phyloP scores from a whole-genome alignment of 2,329 filamentous ascomycete genomes.

The Zasmidium citrigriseum region DNA sequence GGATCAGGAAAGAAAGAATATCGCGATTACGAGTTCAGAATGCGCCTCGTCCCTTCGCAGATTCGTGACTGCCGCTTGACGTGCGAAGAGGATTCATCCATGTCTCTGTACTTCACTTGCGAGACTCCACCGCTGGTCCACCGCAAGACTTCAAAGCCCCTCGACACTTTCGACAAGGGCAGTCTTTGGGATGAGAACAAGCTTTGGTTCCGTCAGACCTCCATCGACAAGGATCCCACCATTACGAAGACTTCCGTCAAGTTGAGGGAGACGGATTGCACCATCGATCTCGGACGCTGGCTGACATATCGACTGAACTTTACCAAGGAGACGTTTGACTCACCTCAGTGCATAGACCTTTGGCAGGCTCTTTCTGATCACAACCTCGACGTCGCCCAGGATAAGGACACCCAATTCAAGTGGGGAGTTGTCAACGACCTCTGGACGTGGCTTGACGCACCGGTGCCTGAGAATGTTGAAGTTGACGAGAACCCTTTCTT shows the following conservation, averaged over 20 bases:
- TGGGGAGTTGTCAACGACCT: conserved; percentile 5
- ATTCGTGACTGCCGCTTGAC: conserved; percentile 17
- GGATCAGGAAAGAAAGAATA: background rate
- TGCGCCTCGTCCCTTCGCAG: conserved; percentile 27
- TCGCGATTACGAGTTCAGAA: conserved; percentile 17
- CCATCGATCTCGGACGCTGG: conserved; percentile 66
- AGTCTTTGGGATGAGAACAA: conserved; percentile 57
- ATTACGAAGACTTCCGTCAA: conserved; percentile 27
- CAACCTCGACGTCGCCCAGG: conserved; percentile 61
- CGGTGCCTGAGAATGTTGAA: background rate
- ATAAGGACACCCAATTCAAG: conserved; percentile 46
- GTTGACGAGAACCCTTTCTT: conserved; percentile 7
- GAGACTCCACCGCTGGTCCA: conserved; percentile 35
- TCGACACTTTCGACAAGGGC: conserved; percentile 43
- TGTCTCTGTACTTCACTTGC: conserved; percentile 39
- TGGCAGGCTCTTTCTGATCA: conserved; percentile 65
- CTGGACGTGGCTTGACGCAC: conserved; percentile 14
- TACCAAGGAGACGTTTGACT: conserved; percentile 16
- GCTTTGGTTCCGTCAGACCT: conserved; percentile 65
- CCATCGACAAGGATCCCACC: conserved; percentile 50
- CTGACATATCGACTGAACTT: conserved; percentile 60
- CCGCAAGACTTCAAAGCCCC: conserved; percentile 24
- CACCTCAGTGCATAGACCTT: conserved; percentile 30
- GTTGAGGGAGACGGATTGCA: conserved; percentile 51
- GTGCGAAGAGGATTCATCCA: conserved; percentile 23